These are phyloP conservation scores for Penicillium thymicola DNA, from an alignment of 2,329 filamentous ascomycete genomes.

Conservation along the genomic window DNA sequence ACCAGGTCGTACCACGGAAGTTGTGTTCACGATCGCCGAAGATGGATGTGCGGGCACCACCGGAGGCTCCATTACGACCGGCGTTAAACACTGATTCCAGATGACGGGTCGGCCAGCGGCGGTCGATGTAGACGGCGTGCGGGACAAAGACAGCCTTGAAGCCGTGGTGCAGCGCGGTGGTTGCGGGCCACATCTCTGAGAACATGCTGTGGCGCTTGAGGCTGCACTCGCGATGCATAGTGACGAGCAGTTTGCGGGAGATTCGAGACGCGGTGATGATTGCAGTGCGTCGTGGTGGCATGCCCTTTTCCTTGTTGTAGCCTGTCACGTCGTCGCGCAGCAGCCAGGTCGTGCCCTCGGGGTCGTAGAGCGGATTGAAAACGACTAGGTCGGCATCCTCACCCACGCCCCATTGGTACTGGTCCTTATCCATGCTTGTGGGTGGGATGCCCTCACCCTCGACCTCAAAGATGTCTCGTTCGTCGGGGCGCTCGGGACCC, in stretches of 20 bases:
- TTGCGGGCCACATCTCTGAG: slow-evolving; percentile 94
- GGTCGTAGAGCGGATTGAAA: slow-evolving; percentile 88
- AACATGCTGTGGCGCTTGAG: slow-evolving; percentile 86
- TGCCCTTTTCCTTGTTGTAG: slow-evolving; percentile 64
- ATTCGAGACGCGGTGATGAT: slow-evolving; percentile 88
- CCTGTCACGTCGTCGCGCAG: slow-evolving; percentile 80
- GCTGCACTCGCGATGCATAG: slow-evolving; percentile 88
- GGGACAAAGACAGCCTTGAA: slow-evolving; percentile 89
- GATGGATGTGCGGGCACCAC: slow-evolving; percentile 68
- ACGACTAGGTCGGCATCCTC: slow-evolving; percentile 92
- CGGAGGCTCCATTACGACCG: slow-evolving; percentile 69
- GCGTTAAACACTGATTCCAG: slow-evolving; percentile 77
- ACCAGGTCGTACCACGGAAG: slow-evolving; percentile 83
- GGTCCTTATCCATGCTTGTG: slow-evolving; percentile 70
- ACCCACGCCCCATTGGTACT: slow-evolving; percentile 80
- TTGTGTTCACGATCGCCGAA: slow-evolving; percentile 88
- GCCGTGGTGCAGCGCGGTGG: slow-evolving; percentile 82
- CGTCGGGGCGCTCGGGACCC: slow-evolving; percentile 71
- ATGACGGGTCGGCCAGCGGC: slow-evolving; percentile 77
- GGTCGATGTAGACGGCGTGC: slow-evolving; percentile 83
- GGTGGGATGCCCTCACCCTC: slow-evolving; percentile 73
- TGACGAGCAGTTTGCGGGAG: slow-evolving; percentile 71
- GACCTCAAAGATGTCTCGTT: slow-evolving; percentile 68
- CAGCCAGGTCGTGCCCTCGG: slow-evolving; percentile 79
- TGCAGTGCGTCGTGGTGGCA: slow-evolving; percentile 70